Percentiles rank a stretch among this genome's conserved stretches.
Conservation (phyloP, 2,329 filamentous ascomycete species). For the Botrytis sinoallii region DNA sequence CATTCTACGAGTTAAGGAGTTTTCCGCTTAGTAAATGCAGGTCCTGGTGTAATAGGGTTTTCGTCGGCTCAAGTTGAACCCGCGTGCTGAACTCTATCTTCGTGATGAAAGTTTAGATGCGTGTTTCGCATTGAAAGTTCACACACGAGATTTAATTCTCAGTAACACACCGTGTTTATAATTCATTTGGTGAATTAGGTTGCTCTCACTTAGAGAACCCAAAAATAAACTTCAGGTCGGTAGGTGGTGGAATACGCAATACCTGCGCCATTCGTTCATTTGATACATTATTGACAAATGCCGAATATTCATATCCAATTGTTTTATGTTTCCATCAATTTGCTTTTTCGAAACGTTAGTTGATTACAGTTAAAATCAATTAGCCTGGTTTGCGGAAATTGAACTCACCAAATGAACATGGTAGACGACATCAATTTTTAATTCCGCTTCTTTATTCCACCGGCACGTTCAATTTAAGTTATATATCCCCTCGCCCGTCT, state of each 20-base stretch:
- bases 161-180: neutral
- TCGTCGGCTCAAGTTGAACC: neutral
- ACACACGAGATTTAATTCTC: neutral
- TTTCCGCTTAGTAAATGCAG: neutral
- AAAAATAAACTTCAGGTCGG: neutral
- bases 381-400: neutral
- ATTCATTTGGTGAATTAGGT: neutral
- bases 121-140: neutral
- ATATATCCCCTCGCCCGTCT: neutral
- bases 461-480: neutral
- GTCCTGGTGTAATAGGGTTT: neutral
- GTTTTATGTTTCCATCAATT: neutral
- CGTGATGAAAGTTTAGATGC: neutral
- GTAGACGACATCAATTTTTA: neutral
- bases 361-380: neutral
- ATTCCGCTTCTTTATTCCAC: neutral
- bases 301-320: neutral
- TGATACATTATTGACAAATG: neutral
- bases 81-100: neutral
- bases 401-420: neutral
- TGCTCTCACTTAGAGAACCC: neutral
- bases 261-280: neutral
- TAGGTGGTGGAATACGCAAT: neutral
- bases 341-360: neutral
- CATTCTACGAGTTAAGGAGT: neutral